phyloP scores from a whole-genome alignment of 2,329 filamentous ascomycete species.

The Raffaelea albimanens region DNA sequence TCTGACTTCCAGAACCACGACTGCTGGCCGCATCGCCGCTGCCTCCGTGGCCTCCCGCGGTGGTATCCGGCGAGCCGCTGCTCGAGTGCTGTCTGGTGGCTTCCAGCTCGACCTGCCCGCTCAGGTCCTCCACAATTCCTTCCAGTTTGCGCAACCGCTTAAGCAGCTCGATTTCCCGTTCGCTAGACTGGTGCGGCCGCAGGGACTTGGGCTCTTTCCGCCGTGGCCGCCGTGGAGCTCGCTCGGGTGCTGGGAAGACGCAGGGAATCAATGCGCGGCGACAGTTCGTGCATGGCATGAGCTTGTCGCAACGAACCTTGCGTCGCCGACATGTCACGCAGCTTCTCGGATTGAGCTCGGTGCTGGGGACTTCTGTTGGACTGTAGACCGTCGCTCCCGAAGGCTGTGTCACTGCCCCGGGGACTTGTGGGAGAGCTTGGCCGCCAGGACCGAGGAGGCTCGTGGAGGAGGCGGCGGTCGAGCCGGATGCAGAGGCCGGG shows the following conservation, averaged over 20 bases:
- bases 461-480: no score
- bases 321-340: conserved; percentile 42
- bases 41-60: not conserved
- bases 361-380: conserved; percentile 15
- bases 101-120: conserved; percentile 53
- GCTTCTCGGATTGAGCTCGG: conserved; percentile 30
- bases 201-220: conserved; percentile 54
- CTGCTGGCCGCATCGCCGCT: not conserved
- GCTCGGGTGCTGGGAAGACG: conserved; percentile 37
- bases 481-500: no score
- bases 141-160: conserved; percentile 65
- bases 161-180: conserved; percentile 59
- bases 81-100: conserved; percentile 24
- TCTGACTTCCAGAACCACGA: not conserved
- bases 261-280: conserved; percentile 42
- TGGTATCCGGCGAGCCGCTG: conserved; percentile 29
- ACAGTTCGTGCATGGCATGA: conserved; percentile 47
- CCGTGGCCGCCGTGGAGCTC: conserved; percentile 44
- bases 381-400: conserved; percentile 19
- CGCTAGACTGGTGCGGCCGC: conserved; percentile 45
- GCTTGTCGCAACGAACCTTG: conserved; percentile 50
- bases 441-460: no score
- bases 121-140: conserved; percentile 63
- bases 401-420: conserved; percentile 7
- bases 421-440: no score